phyloP scores from a whole-genome alignment of 1,139 yeast genomes.

The Geotrichum bryndzae region DNA sequence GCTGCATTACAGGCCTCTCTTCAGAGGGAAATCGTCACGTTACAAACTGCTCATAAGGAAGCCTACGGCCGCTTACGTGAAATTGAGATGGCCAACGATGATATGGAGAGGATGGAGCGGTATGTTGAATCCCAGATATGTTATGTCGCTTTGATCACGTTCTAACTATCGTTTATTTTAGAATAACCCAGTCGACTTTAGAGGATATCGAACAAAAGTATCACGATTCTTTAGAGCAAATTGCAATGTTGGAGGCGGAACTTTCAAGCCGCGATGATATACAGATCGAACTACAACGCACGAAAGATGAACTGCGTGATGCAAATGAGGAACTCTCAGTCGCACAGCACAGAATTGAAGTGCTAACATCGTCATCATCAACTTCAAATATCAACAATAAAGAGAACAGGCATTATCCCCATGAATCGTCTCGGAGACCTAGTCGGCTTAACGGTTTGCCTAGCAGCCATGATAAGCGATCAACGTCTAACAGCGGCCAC shows the following conservation, averaged over 20 bases:
- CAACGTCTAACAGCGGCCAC: neutral
- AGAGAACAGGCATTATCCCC: neutral
- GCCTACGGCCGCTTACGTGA: constrained; percentile 34
- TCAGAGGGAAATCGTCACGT: constrained; percentile 28
- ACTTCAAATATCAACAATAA: neutral
- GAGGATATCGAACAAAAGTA: constrained; percentile 33
- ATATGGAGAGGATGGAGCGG: constrained; percentile 31
- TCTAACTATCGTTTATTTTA: constrained; percentile 6
- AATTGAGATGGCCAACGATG: constrained; percentile 38
- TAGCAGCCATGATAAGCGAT: neutral
- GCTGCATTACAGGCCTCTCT: constrained; percentile 29
- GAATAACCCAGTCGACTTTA: constrained; percentile 31
- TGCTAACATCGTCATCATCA: constrained; percentile 17
- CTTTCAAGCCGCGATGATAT: constrained; percentile 28
- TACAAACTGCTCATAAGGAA: constrained; percentile 28
- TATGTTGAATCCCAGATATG: neutral
- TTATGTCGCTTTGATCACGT: neutral
- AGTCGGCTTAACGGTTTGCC: neutral
- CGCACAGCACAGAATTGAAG: constrained; percentile 22
- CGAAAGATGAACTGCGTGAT: constrained; percentile 35
- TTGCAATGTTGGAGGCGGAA: constrained; percentile 36
- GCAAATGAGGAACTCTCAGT: constrained; percentile 32
- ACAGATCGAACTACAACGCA: constrained; percentile 32
- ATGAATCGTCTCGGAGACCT: constrained; percentile 1
- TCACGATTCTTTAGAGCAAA: constrained; percentile 31